Conservation (phyloP, 768 basidiomycete genomes). For the Macrolepiota dolichaula region DNA sequence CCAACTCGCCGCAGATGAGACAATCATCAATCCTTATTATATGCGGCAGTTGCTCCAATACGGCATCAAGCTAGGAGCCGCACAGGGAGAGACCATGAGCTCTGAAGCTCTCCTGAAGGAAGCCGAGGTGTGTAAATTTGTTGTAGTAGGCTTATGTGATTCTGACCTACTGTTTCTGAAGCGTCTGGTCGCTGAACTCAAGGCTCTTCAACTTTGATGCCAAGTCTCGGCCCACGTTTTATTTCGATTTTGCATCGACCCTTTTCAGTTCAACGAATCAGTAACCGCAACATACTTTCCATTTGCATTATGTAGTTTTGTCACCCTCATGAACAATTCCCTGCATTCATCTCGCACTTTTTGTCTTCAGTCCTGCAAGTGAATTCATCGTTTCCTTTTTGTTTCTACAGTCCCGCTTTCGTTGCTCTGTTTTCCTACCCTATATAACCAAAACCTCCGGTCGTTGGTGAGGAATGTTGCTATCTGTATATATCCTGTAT, state of each 20-base stretch:
- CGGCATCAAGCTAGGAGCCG: conserved; percentile 58
- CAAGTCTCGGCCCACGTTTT: background rate
- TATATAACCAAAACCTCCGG: background rate
- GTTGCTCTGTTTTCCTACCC: conserved; percentile 2
- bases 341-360: conserved; percentile 8
- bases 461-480: background rate
- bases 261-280: background rate
- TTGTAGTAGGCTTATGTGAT: background rate
- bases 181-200: conserved; percentile 66
- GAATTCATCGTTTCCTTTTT: background rate
- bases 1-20: conserved; percentile 49
- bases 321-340: conserved; percentile 10
- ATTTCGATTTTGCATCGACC: background rate
- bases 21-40: conserved; percentile 75
- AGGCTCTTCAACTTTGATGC: conserved; percentile 30
- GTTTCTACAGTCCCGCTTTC: conserved; percentile 3
- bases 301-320: conserved; percentile 13
- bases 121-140: conserved; percentile 45
- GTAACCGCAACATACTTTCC: conserved; percentile 1
- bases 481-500: conserved; percentile 5
- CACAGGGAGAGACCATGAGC: conserved; percentile 36
- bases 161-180: conserved; percentile 20
- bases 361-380: conserved; percentile 3
- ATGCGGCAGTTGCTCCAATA: conserved; percentile 75
- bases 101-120: conserved; percentile 47